Percentiles rank a stretch among this genome's conserved stretches.
Evolutionary conservation across 495 filamentous ascomycete genomes (phyloP).

Genomic region (Xylaria bambusicola): DNA sequence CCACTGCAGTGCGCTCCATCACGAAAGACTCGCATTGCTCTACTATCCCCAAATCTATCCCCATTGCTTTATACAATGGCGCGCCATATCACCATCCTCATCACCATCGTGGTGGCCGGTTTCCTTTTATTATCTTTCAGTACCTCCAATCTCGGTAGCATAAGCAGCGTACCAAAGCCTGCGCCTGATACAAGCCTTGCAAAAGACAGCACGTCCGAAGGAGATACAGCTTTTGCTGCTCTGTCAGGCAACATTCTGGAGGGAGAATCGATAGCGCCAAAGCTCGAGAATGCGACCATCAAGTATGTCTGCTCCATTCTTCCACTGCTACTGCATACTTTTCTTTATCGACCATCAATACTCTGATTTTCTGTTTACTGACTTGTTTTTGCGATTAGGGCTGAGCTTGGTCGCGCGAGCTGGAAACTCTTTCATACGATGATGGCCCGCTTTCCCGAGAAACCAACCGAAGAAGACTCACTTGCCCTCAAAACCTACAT

Average conservation of each 20-base stretch:
- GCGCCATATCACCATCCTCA: conserved; percentile 31
- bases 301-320: conserved; percentile 56
- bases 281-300: conserved; percentile 86
- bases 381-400: conserved; percentile 48
- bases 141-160: conserved; percentile 25
- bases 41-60: no score
- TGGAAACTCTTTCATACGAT: conserved; percentile 97
- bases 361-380: conserved; percentile 9
- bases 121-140: conserved; percentile 33
- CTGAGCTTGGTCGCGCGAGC: conserved; percentile 81
- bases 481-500: conserved; percentile 82
- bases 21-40: not conserved
- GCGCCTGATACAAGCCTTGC: conserved; percentile 15
- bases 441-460: conserved; percentile 88
- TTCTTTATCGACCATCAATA: not conserved
- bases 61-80: conserved; percentile 26
- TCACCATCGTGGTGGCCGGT: conserved; percentile 31
- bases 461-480: conserved; percentile 79
- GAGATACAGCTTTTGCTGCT: conserved; percentile 28
- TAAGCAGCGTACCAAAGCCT: conserved; percentile 23
- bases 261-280: conserved; percentile 82
- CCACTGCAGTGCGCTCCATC: not conserved
- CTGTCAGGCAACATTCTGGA: conserved; percentile 52
- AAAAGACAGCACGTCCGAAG: conserved; percentile 5
- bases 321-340: not conserved